A percentile compares a stretch with the other conserved stretches of the same genome.
phyloP scores from a whole-genome alignment of 441 rosid genomes.

The Adansonia grandidieri region DNA sequence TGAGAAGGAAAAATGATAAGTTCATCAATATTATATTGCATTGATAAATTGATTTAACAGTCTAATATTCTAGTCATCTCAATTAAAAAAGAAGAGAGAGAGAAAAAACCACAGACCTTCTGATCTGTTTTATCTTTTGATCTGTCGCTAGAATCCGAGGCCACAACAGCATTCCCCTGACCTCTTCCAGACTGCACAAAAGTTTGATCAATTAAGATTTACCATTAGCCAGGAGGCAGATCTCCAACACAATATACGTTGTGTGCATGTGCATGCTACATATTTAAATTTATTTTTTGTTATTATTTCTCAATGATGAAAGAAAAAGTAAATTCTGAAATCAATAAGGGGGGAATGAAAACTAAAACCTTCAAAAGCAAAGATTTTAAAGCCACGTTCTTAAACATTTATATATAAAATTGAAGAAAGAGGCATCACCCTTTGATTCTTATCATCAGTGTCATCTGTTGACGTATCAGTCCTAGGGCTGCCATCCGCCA shows the following conservation, averaged over 20 bases:
- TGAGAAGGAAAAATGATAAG: background rate
- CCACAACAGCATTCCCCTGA: constrained; percentile 44
- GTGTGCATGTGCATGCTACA: background rate
- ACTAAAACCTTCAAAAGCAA: background rate
- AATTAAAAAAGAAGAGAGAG: background rate
- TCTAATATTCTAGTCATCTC: background rate
- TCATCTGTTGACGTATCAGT: constrained; percentile 87
- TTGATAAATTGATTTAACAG: background rate
- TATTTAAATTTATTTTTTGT: background rate
- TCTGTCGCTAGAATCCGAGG: constrained; percentile 81
- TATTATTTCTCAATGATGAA: constrained; percentile 5
- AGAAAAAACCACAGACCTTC: constrained; percentile 44
- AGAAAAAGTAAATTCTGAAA: constrained; percentile 5
- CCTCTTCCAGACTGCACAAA: constrained; percentile 69
- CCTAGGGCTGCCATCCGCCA: constrained; percentile 78
- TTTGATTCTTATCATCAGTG: constrained; percentile 74
- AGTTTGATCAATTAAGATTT: background rate
- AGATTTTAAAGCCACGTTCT: background rate
- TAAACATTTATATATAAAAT: constrained; percentile 1
- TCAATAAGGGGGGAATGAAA: constrained; percentile 7
- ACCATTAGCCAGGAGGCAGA: background rate
- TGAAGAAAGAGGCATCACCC: constrained; percentile 49
- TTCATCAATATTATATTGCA: background rate
- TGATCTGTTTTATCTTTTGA: constrained; percentile 84
- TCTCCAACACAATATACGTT: background rate